Base-by-base conservation (phyloP, 805 yeast genomes). In the Wickerhamiella domercqiae region DNA sequence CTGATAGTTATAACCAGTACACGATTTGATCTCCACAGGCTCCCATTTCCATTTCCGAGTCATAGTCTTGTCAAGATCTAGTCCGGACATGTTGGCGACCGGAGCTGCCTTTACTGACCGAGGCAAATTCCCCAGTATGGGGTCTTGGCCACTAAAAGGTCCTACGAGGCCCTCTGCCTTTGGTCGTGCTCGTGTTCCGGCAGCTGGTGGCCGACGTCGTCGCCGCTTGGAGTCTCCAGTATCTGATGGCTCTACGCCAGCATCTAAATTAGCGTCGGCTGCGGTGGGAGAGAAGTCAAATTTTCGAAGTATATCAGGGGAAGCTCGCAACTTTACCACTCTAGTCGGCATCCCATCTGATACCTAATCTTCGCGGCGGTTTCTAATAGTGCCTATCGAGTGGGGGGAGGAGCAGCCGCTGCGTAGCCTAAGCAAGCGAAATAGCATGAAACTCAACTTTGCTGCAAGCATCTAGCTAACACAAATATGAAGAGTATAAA, bases 31-130 rank as follows among this genome's bases (percentile, higher is more conserved):
- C 9, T 51, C 50, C 7, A 67, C 37, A 1, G 63, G 62, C 33
- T 53, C 49, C 41, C 61, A 60, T 7, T 39, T 43, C 75, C 75
- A 69, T 39, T 55, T 56, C 33, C 73, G 54, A 34, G 64, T 60
- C 14, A 64, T 63, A 26, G 49, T 55, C 3, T 66, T 59, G 42
- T 68, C 71, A 21, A 69, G 49, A 1, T 57, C 62, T 21, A 68
- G 41, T 24, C 58, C 42, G 18, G 51, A 43, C 24, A 62, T 61
- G 37, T 59, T 59, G 9, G 57, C 57, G 3, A 33, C 39, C 11
- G 49, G 49, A 25, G 49, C 49, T 3, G 49, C 42, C 37, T 41
- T 41, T 28, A 46, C 31, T 28, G 46, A 41, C 14, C 49, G 40
- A 14, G 49, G 49, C 32, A 46, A 37, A 28, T 21, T 40, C 14